Base-by-base conservation (phyloP, 257 asterid species). In the Prunella vulgaris region DNA sequence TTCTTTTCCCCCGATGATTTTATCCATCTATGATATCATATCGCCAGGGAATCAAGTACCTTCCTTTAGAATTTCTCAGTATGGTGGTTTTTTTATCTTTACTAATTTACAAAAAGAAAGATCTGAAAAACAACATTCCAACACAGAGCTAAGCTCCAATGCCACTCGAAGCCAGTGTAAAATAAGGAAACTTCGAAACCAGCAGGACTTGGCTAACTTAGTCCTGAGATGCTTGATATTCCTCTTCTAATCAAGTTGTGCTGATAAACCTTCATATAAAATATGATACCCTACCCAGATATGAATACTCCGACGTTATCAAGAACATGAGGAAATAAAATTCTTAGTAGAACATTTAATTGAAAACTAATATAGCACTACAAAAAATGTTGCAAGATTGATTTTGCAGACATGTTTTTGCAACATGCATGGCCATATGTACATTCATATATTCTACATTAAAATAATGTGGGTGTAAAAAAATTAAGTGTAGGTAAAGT, bases 401-500 rank as follows among this genome's bases (percentile, higher is more conserved):
- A 18, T 33, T 73, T 21, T 35, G 25, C 18, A 20, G n/a, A 22
- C 57, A 22, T 21, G 7, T 64, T 33, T 18, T 12, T 10, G 12
- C 4, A 28, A 7, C 10, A 28, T 46, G 46, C 58, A 60, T 33
- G 37, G 28, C 25, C 40, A 74, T 49, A 25, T 33, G 30, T 46
- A 42, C 37, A 20, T 10, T 40, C 42, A 68, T 44, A 68, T 37
- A 66, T 22, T 20, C 42, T 25, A 66, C 32, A 77, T 21, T 60
- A 40, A 66, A 32, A 25, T 32, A 51, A 53, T 22, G 71, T 37
- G 33, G 67, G 61, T 30, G 60, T 9, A 51, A 7, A 51, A 57
- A 30, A 1, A 40, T 25, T 65, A 25, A 35, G 53, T 48, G 61
- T 21, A 68, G 14, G 48, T 73, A 67, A 76, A 74, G 35, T 78